Base-by-base conservation (phyloP, 2,329 filamentous ascomycete genomes). In the Rugonectria rugulosa region DNA sequence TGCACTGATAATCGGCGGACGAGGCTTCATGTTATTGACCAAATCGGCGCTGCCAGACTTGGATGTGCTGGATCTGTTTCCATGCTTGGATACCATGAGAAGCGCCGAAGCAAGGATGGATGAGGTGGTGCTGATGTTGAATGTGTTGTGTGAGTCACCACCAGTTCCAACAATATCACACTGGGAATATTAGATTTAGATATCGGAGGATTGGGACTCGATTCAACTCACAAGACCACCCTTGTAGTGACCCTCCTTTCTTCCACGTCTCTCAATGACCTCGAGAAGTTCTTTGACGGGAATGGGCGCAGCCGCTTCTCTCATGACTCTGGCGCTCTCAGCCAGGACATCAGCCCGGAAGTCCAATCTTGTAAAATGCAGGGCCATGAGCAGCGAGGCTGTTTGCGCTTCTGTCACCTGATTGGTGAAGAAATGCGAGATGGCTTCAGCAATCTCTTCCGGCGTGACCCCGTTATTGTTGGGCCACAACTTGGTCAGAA, bases 151-250 rank as follows among this genome's bases (percentile, higher is more conserved):
- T 17, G 90, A 89, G 78, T 99, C 95, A 70, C 95, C 95, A 63
- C 95, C 95, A 7, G 95, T 99, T 65, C 95, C 95, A 55, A 99
- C 95, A 72, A 99, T 98, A 74, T 99, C 95, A 72, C 93, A 87
- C 79, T 86, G 44, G 31, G 7, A 40, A 20, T 9, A 26, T 68
- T 36, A 68, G 48, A 36, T 45, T 23, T n/a, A 17, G 19, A 20
- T 42, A 32, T 32, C 32, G n/a, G 36, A 38, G 5, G 14, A 17
- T 14, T 21, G 40, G 40, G 20, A 24, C 29, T 11, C 17, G n/a
- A 23, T 12, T 11, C 32, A 24, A 40, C 88, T 77, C 80, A 96
- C 92, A 71, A 99, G 77, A 5, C 94, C 94, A 60, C 95, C 95
- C 10, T 79, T 71, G 72, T 99, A 99, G 8, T 75, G 77, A 7